These are phyloP conservation scores for Oenanthe sinensis DNA, from an alignment of 129 eudicot genomes.

Conservation along the genomic window DNA sequence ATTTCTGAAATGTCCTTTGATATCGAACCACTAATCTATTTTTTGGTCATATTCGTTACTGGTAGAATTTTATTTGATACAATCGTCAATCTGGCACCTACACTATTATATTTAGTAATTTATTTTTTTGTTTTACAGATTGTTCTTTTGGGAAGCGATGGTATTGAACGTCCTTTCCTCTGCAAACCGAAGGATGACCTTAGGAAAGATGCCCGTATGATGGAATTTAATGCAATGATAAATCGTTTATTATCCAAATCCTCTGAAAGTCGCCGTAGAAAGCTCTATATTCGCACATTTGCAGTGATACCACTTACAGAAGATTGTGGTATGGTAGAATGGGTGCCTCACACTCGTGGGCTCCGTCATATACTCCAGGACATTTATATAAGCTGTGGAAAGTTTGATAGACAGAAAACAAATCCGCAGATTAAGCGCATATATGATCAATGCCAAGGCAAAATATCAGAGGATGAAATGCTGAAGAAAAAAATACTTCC, in stretches of 20 bases:
- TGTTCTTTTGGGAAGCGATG: constrained; percentile 90
- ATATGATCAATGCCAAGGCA: constrained; percentile 87
- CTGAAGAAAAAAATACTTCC: constrained; percentile 86
- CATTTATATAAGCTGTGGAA: constrained; percentile 86
- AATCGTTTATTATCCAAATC: constrained; percentile 73
- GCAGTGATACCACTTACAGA: constrained; percentile 92
- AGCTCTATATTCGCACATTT: constrained; percentile 88
- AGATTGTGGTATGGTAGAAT: constrained; percentile 99
- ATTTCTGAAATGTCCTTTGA: not conserved
- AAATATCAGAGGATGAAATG: constrained; percentile 85
- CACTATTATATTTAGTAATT: not conserved
- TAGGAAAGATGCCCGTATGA: constrained; percentile 97
- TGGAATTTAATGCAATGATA: constrained; percentile 98
- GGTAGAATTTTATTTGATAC: not conserved
- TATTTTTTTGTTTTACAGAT: constrained; percentile 37
- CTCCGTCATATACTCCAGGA: constrained; percentile 98
- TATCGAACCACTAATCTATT: not conserved
- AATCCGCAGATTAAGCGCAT: constrained; percentile 93
- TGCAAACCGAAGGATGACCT: constrained; percentile 99
- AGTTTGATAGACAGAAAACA: constrained; percentile 82
- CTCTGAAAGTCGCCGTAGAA: constrained; percentile 95
- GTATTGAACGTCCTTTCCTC: constrained; percentile 73
- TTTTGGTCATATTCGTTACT: not conserved
- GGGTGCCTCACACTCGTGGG: constrained; percentile 99
- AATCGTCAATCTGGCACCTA: not conserved